Conservation (phyloP, 2,329 filamentous ascomycete species). For the Dothidotthia symphoricarpi region DNA sequence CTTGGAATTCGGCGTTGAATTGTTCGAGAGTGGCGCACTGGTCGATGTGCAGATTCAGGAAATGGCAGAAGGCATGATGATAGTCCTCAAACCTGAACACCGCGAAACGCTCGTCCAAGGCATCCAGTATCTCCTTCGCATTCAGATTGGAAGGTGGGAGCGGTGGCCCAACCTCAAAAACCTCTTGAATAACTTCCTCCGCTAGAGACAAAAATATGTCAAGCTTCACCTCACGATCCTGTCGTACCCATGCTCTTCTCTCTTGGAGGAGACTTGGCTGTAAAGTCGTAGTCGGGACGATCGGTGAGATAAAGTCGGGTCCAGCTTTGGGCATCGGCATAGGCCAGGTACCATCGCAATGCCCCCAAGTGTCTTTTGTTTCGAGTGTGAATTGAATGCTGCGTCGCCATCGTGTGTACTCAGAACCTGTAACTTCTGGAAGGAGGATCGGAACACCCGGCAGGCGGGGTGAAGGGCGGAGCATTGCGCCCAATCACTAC, state of each 20-base stretch:
- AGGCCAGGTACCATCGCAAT: constrained; percentile 30
- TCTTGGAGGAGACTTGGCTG: constrained; percentile 37
- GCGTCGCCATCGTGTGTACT: constrained; percentile 36
- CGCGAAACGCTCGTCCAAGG: constrained; percentile 29
- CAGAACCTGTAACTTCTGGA: constrained; percentile 27
- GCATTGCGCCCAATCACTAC: constrained; percentile 9
- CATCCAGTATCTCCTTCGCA: constrained; percentile 34
- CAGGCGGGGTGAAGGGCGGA: constrained; percentile 27
- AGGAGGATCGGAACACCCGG: constrained; percentile 30
- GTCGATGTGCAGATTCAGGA: constrained; percentile 40
- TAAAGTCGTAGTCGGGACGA: constrained; percentile 15
- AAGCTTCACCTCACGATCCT: constrained; percentile 38
- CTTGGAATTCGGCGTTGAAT: constrained; percentile 37
- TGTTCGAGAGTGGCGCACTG: constrained; percentile 33
- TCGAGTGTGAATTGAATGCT: constrained; percentile 32
- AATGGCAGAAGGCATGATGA: constrained; percentile 40
- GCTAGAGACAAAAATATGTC: constrained; percentile 39
- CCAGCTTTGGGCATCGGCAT: constrained; percentile 39
- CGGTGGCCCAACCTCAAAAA: constrained; percentile 37
- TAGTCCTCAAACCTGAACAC: constrained; percentile 37
- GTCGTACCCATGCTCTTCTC: constrained; percentile 35
- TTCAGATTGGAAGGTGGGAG: constrained; percentile 34
- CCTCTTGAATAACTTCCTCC: constrained; percentile 40
- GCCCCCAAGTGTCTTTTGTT: constrained; percentile 34
- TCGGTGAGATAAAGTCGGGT: constrained; percentile 20